Conservation (phyloP, 768 basidiomycete genomes). For the Cyclocybe cylindracea region DNA sequence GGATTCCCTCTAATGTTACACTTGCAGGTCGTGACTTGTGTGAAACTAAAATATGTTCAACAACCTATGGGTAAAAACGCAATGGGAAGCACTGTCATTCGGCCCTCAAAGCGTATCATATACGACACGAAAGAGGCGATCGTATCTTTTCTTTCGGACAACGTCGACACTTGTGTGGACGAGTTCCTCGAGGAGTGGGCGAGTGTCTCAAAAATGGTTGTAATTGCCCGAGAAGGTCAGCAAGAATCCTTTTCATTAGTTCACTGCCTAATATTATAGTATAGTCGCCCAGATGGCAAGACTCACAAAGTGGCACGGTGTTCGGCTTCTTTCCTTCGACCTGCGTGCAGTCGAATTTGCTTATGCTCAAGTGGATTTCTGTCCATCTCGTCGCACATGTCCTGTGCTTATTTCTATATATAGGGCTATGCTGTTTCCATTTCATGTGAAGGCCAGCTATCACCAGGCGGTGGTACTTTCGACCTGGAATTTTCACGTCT, state of each 20-base stretch:
- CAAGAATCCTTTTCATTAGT: background rate
- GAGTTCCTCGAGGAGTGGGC: slow-evolving; percentile 94
- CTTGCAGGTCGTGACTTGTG: slow-evolving; percentile 78
- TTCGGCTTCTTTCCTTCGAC: slow-evolving; percentile 87
- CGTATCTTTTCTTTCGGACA: slow-evolving; percentile 84
- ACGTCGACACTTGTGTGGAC: slow-evolving; percentile 86
- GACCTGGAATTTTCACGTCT: slow-evolving; percentile 71
- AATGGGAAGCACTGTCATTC: slow-evolving; percentile 60
- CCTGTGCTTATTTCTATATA: background rate
- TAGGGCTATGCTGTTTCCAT: slow-evolving; percentile 81
- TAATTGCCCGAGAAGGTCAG: slow-evolving; percentile 87
- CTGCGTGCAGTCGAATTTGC: slow-evolving; percentile 90
- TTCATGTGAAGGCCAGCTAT: slow-evolving; percentile 75
- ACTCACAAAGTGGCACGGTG: slow-evolving; percentile 67
- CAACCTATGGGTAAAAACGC: slow-evolving; percentile 79
- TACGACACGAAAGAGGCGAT: slow-evolving; percentile 89
- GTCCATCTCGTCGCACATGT: background rate
- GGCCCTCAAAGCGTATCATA: slow-evolving; percentile 86
- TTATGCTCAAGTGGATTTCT: slow-evolving; percentile 57
- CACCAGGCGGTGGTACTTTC: slow-evolving; percentile 68
- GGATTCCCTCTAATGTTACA: slow-evolving; percentile 1
- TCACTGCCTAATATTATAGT: background rate
- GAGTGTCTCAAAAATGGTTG: slow-evolving; percentile 89
- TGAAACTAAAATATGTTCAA: slow-evolving; percentile 88
- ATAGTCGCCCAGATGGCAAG: slow-evolving; percentile 84